Evolutionary conservation across 768 basidiomycete species (phyloP).

Genomic region (Nidularia sp.): DNA sequence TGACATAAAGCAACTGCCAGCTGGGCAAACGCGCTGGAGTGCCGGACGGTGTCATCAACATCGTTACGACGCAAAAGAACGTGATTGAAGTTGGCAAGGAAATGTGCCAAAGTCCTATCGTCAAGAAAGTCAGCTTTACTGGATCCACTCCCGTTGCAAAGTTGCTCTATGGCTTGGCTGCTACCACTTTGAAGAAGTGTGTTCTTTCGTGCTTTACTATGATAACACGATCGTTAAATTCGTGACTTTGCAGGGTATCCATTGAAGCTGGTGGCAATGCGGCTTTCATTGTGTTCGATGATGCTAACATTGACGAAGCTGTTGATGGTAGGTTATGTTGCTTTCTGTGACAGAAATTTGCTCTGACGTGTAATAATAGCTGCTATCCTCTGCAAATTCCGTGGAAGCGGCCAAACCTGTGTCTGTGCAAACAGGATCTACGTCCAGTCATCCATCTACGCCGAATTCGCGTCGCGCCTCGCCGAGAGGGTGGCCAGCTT

Average conservation of each 20-base stretch:
- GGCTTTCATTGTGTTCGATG: conserved; percentile 95
- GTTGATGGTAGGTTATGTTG: conserved; percentile 57
- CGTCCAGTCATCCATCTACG: conserved; percentile 88
- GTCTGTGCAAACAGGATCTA: conserved; percentile 90
- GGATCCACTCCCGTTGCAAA: conserved; percentile 84
- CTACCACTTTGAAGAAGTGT: conserved; percentile 81
- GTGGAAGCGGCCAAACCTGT: conserved; percentile 78
- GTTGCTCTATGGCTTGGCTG: conserved; percentile 64
- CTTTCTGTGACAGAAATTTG: no score
- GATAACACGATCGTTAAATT: neutral
- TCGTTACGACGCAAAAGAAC: conserved; percentile 85
- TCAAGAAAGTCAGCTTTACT: conserved; percentile 91
- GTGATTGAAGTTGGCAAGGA: conserved; percentile 87
- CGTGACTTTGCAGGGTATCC: conserved; percentile 41
- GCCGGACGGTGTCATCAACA: conserved; percentile 92
- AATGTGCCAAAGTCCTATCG: conserved; percentile 82
- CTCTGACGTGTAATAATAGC: conserved; percentile 27
- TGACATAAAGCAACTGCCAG: conserved; percentile 27
- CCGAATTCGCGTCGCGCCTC: conserved; percentile 85
- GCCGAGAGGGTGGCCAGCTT: conserved; percentile 79
- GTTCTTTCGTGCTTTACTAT: conserved; percentile 9
- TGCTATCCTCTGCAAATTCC: conserved; percentile 77
- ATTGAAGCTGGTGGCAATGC: conserved; percentile 93
- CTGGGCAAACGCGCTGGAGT: conserved; percentile 86
- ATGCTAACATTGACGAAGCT: conserved; percentile 90